Percentiles rank a stretch among this genome's conserved stretches.
These are phyloP conservation scores for Lentinus tigrinus DNA, from an alignment of 768 basidiomycete species.

Conservation along the genomic window DNA sequence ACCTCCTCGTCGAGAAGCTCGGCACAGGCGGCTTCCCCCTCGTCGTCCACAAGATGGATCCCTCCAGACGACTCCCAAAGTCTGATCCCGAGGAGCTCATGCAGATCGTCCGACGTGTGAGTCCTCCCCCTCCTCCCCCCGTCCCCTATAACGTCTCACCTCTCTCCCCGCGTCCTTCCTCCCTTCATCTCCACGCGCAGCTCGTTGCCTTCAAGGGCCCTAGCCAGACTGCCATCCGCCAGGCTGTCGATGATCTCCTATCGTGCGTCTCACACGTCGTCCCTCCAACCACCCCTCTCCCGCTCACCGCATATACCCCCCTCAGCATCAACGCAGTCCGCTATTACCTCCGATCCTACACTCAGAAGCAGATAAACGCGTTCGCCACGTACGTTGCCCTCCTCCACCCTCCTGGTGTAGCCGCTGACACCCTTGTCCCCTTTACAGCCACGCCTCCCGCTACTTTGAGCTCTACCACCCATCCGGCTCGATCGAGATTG, in stretches of 20 bases:
- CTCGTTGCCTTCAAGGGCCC: constrained; percentile 54
- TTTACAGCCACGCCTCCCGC: constrained; percentile 76
- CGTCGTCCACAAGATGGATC: constrained; percentile 88
- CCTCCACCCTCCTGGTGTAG: constrained; percentile 23
- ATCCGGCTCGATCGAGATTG: constrained; percentile 81
- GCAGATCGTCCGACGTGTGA: constrained; percentile 74
- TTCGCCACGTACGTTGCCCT: constrained; percentile 79
- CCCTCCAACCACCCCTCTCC: constrained; percentile 23
- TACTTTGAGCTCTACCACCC: constrained; percentile 88
- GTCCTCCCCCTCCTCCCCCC: constrained; percentile 27
- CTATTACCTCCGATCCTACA: constrained; percentile 73
- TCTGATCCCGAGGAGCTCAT: constrained; percentile 68
- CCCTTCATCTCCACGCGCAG: constrained; percentile 33
- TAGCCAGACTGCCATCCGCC: constrained; percentile 57
- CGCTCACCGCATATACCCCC: constrained; percentile 21
- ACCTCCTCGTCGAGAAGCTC: constrained; percentile 86
- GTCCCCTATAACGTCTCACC: constrained; percentile 26
- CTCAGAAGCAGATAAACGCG: constrained; percentile 85
- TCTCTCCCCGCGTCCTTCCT: constrained; percentile 21
- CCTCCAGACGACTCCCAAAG: constrained; percentile 73
- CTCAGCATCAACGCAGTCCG: constrained; percentile 70
- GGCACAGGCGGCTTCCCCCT: constrained; percentile 80
- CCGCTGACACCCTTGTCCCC: constrained; percentile 19
- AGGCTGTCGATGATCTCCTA: constrained; percentile 78
- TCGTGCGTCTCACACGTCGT: constrained; percentile 46